Base-by-base conservation (phyloP, 306 rosid species). In the Quercus dentata region DNA sequence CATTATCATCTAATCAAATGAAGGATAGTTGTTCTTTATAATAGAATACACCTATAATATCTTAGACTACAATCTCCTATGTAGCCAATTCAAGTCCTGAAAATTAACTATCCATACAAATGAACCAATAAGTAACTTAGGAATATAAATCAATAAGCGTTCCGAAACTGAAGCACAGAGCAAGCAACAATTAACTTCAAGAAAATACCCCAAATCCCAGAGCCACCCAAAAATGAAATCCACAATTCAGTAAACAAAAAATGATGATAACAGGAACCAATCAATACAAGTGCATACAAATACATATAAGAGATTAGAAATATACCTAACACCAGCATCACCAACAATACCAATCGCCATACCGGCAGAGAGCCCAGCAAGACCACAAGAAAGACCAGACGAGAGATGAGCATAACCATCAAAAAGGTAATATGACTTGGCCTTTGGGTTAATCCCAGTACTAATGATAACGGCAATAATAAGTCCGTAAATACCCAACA, bases 291-390 rank as follows among this genome's bases (percentile, higher is more conserved):
- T 1, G 0, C 14, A 46, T 0, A 61, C 4, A 2, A 31, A 30
- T 46, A 46, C 12, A 4, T 5, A 30, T 30, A 82, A 69, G 67
- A 14, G 81, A 13, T 71, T 51, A 17, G 19, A 67, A 65, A 44
- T 28, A 80, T 90, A 92, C 97, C 97, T 92, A 6, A 92, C 97
- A 76, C 97, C 97, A 79, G 97, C 97, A 80, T 92, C 97, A 21
- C 97, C 97, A 74, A 92, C 97, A 71, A 92, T 92, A 63, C 97
- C 97, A 80, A 92, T 92, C 10, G 97, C 97, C 97, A 92, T 92
- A 67, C 97, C 97, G 18, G 97, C 97, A 72, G 97, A 89, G 61
- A 92, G 94, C 13, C 97, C 97, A 18, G 97, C 97, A 59, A 92
- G 89, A 0, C 97, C 97, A 59, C 97, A 92, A 71, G 97, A 91